phyloP scores from a whole-genome alignment of 768 basidiomycete species.

The Holtermanniella nyarrowii region DNA sequence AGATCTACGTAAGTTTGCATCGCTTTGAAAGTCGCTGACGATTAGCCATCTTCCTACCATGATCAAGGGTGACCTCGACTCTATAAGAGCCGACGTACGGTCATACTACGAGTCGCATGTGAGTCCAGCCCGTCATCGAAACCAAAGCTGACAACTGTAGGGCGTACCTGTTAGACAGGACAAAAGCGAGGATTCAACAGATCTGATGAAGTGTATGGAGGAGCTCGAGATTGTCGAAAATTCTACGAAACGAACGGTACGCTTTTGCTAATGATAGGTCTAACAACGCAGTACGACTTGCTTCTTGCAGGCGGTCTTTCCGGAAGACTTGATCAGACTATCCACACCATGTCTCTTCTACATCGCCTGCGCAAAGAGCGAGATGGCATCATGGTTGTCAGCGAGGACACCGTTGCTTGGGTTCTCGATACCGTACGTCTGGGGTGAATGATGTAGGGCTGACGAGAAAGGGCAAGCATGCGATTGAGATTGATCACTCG shows the following conservation, averaged over 20 bases:
- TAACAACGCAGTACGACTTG: conserved; percentile 50
- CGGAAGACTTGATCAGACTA: conserved; percentile 87
- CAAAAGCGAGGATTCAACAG: conserved; percentile 70
- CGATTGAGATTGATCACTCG: conserved; percentile 61
- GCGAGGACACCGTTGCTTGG: conserved; percentile 89
- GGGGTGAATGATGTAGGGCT: conserved; percentile 46
- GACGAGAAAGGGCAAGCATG: conserved; percentile 64
- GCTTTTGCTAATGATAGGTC: conserved; percentile 12
- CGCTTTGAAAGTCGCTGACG: neutral
- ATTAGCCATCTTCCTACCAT: conserved; percentile 66
- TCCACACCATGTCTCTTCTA: conserved; percentile 75
- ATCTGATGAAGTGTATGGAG: conserved; percentile 82
- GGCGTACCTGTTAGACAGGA: conserved; percentile 61
- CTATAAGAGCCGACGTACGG: conserved; percentile 63
- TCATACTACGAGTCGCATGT: conserved; percentile 58
- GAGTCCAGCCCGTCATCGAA: conserved; percentile 12
- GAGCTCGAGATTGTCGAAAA: conserved; percentile 55
- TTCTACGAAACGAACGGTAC: conserved; percentile 43
- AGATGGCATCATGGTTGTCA: conserved; percentile 59
- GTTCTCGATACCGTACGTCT: conserved; percentile 64
- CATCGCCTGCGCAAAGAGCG: conserved; percentile 62
- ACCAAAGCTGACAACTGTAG: conserved; percentile 41
- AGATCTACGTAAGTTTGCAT: conserved; percentile 10
- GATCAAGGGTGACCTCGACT: conserved; percentile 92
- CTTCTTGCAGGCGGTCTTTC: conserved; percentile 78